These are phyloP conservation scores for Luzula sylvatica DNA, from an alignment of 176 grass and related monocot genomes.

Conservation along the genomic window DNA sequence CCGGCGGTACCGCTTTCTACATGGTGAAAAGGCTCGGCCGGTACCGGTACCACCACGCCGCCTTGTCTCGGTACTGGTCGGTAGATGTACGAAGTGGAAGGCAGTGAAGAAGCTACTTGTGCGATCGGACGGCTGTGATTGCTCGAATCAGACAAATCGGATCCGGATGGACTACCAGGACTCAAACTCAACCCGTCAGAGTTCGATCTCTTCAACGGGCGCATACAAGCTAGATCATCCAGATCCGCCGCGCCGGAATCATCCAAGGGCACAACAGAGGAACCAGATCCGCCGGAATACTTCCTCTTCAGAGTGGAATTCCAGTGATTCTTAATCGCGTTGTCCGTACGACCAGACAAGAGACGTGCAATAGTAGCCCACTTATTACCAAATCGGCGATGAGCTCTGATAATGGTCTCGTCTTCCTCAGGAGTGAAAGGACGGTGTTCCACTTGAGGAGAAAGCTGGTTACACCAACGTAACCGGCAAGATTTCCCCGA, in stretches of 20 bases:
- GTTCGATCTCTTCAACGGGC: slow-evolving; percentile 56
- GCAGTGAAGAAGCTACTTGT: slow-evolving; percentile 19
- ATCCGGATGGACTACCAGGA: slow-evolving; percentile 50
- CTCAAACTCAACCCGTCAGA: slow-evolving; percentile 51
- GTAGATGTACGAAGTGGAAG: slow-evolving; percentile 32
- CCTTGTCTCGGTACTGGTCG: slow-evolving; percentile 40
- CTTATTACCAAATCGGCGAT: slow-evolving; percentile 73
- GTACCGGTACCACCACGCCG: slow-evolving; percentile 35
- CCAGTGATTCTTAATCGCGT: slow-evolving; percentile 99
- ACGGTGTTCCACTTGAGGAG: slow-evolving; percentile 84
- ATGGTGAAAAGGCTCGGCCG: neutral
- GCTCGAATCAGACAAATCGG: slow-evolving; percentile 68
- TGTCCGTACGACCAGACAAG: slow-evolving; percentile 79
- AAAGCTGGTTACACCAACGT: slow-evolving; percentile 93
- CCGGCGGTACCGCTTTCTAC: neutral
- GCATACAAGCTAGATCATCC: slow-evolving; percentile 12
- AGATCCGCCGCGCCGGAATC: neutral
- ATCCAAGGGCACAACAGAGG: neutral
- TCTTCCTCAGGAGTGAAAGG: slow-evolving; percentile 81
- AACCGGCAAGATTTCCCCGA: slow-evolving; percentile 91
- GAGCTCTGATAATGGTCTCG: slow-evolving; percentile 74
- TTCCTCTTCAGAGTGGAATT: slow-evolving; percentile 92
- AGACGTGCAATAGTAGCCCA: slow-evolving; percentile 88
- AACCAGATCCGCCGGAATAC: neutral
- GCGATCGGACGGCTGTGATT: slow-evolving; percentile 42